A percentile compares a stretch with the other conserved stretches of the same genome.
phyloP scores from a whole-genome alignment of 2,329 filamentous ascomycete genomes.

The Diaporthe helianthi region DNA sequence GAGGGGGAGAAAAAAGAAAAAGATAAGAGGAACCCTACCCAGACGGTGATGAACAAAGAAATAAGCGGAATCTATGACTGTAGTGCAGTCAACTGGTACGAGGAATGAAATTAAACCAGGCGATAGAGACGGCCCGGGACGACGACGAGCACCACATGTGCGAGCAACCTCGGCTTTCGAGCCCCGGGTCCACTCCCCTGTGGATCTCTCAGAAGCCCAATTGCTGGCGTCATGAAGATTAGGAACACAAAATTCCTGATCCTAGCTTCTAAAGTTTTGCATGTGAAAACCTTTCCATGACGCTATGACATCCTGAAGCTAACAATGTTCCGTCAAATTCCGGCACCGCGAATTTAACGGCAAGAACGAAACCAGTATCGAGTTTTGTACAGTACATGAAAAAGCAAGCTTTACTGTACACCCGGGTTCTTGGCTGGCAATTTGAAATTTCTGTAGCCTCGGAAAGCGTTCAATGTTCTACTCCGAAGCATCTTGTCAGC shows the following conservation, averaged over 20 bases:
- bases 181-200: constrained; percentile 25
- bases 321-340: constrained; percentile 7
- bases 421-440: neutral
- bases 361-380: no score
- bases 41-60: neutral
- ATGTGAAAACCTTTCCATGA: constrained; percentile 21
- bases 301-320: constrained; percentile 9
- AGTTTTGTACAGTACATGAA: neutral
- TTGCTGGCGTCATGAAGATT: constrained; percentile 13
- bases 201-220: constrained; percentile 15
- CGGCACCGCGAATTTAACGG: neutral
- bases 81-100: no score
- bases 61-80: neutral
- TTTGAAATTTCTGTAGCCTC: neutral
- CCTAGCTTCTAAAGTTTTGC: neutral
- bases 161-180: constrained; percentile 32
- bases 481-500: neutral
- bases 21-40: no score
- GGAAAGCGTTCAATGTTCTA: neutral
- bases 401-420: neutral
- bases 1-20: no score
- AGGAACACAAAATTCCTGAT: neutral
- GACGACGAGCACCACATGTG: constrained; percentile 7
- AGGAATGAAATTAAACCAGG: constrained; percentile 13
- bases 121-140: constrained; percentile 26